Conservation (phyloP, 2,329 filamentous ascomycete genomes). For the Hymenoscyphus infarciens region DNA sequence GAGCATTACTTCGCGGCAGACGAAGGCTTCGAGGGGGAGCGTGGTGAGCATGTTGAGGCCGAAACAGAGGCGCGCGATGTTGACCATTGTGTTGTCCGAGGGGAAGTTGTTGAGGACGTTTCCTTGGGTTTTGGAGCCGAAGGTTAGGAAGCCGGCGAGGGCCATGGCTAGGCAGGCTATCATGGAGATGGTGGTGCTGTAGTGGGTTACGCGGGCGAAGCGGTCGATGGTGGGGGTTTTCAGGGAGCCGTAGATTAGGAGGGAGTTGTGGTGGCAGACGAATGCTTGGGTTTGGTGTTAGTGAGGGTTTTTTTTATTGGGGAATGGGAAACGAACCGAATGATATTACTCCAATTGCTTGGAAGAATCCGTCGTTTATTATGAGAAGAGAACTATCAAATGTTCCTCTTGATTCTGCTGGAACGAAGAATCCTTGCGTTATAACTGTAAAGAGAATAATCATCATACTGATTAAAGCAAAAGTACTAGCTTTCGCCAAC, state of each 20-base stretch:
- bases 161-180: constrained; percentile 88
- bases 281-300: constrained; percentile 49
- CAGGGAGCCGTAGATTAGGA: constrained; percentile 94
- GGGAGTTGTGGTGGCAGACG: constrained; percentile 86
- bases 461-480: constrained; percentile 89
- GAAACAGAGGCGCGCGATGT: constrained; percentile 90
- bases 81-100: constrained; percentile 85
- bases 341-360: constrained; percentile 95
- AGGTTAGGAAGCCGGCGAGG: constrained; percentile 84
- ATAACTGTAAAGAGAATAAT: constrained; percentile 86
- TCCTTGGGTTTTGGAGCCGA: constrained; percentile 85
- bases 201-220: constrained; percentile 90
- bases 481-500: constrained; percentile 92
- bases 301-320: constrained; percentile 2
- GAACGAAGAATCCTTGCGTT: constrained; percentile 74
- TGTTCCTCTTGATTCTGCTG: constrained; percentile 66
- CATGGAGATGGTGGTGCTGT: constrained; percentile 85
- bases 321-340: constrained; percentile 61
- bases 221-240: constrained; percentile 93
- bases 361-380: constrained; percentile 86
- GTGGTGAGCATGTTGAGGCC: constrained; percentile 99
- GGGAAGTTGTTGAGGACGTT: constrained; percentile 99
- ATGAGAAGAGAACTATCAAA: constrained; percentile 67
- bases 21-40: constrained; percentile 91
- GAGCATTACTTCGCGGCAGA: constrained; percentile 94